Evolutionary conservation across 768 basidiomycete genomes (phyloP).

Genomic region (Suillus ampliporus): DNA sequence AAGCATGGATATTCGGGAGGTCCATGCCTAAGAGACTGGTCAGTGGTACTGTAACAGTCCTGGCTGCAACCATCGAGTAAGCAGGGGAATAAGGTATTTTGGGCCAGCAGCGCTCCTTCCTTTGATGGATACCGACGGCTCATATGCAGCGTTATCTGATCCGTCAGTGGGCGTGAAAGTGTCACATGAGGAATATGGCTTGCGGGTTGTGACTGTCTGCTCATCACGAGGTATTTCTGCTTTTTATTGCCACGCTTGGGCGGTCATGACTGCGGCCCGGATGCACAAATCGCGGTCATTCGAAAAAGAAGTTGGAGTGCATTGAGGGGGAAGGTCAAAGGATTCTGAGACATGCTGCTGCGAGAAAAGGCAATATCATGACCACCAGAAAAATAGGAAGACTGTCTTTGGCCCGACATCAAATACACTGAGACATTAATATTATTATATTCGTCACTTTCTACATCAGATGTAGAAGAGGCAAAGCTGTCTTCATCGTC

Average conservation of each 20-base stretch:
- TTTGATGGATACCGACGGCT: constrained; percentile 4
- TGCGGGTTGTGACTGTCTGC: background rate
- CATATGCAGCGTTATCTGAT: background rate
- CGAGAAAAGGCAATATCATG: constrained; percentile 7
- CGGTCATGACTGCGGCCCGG: background rate
- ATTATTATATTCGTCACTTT: constrained; percentile 23
- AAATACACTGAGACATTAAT: background rate
- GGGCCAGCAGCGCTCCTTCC: background rate
- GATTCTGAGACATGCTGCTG: constrained; percentile 14
- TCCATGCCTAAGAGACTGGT: constrained; percentile 35
- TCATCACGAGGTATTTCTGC: constrained; percentile 8
- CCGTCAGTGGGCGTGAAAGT: background rate
- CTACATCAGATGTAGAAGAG: constrained; percentile 23
- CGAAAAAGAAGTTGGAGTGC: constrained; percentile 28
- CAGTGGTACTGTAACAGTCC: constrained; percentile 32
- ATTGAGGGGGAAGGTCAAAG: constrained; percentile 25
- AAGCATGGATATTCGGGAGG: constrained; percentile 26
- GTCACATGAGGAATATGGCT: background rate
- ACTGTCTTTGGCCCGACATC: background rate
- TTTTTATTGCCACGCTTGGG: constrained; percentile 11
- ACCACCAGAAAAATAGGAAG: background rate
- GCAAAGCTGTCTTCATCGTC: constrained; percentile 20
- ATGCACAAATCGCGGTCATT: constrained; percentile 4
- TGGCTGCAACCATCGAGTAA: constrained; percentile 28
- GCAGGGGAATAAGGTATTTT: constrained; percentile 25